These are phyloP conservation scores for Aspergillus campestris DNA, from an alignment of 495 filamentous ascomycete species.

Conservation along the genomic window DNA sequence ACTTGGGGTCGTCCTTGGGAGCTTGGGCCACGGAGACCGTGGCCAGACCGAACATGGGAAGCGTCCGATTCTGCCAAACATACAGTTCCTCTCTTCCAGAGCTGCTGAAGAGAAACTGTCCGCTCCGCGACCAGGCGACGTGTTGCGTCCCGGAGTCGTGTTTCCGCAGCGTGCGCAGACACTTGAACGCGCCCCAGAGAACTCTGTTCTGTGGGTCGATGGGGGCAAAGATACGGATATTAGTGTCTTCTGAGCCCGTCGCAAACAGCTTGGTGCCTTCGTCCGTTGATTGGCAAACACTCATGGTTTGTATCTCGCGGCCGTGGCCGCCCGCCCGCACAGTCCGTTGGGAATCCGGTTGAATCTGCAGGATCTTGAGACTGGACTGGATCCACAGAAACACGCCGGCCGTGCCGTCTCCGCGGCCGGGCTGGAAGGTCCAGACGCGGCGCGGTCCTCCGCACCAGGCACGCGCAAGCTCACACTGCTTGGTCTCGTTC, in stretches of 20 bases:
- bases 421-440: slow-evolving; percentile 36
- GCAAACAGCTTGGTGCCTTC: slow-evolving; percentile 41
- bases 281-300: slow-evolving; percentile 30
- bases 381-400: slow-evolving; percentile 47
- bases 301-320: slow-evolving; percentile 73
- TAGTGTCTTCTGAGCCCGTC: slow-evolving; percentile 86
- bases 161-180: slow-evolving; percentile 54
- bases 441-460: slow-evolving; percentile 76
- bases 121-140: slow-evolving; percentile 59
- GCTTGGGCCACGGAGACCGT: slow-evolving; percentile 56
- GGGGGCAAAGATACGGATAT: slow-evolving; percentile 52
- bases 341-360: slow-evolving; percentile 35
- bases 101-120: slow-evolving; percentile 69
- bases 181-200: slow-evolving; percentile 35
- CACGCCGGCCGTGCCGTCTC: slow-evolving; percentile 17
- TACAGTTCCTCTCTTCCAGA: slow-evolving; percentile 84
- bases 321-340: slow-evolving; percentile 71
- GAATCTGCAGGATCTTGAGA: slow-evolving; percentile 42
- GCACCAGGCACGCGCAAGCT: slow-evolving; percentile 64
- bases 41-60: slow-evolving; percentile 48
- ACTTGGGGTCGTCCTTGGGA: slow-evolving; percentile 47
- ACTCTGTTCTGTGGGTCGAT: slow-evolving; percentile 9
- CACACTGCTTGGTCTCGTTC: slow-evolving; percentile 58
- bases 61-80: slow-evolving; percentile 59
- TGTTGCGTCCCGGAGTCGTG: slow-evolving; percentile 81